Percentiles rank a stretch among this genome's conserved stretches.
Evolutionary conservation across 179 eudicot species (phyloP).

Genomic region (Spergularia azorica): DNA sequence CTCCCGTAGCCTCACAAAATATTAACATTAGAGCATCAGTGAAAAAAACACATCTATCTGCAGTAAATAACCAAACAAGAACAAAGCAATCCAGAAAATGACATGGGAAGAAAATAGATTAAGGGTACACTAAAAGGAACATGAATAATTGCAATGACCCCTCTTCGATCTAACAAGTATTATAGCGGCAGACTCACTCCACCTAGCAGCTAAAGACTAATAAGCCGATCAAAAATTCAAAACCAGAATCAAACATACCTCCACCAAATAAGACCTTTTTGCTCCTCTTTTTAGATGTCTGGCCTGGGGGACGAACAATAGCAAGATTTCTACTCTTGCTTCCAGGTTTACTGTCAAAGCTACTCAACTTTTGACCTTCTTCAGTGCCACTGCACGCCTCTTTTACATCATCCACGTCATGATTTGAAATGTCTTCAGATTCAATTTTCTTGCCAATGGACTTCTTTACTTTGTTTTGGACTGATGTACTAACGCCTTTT

Average conservation of each 20-base stretch:
- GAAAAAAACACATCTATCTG: too few relatives aligned
- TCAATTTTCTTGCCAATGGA: slow-evolving; percentile 50
- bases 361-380: slow-evolving; percentile 63
- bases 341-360: slow-evolving; percentile 48
- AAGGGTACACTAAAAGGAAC: neutral
- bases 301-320: slow-evolving; percentile 49
- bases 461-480: slow-evolving; percentile 48
- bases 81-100: neutral
- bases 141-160: neutral
- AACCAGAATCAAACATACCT: slow-evolving; percentile 47
- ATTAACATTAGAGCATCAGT: too few relatives aligned
- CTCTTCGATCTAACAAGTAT: neutral
- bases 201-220: neutral
- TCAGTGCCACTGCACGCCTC: slow-evolving; percentile 98
- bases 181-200: neutral
- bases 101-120: neutral
- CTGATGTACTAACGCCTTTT: slow-evolving; percentile 32
- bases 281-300: slow-evolving; percentile 70
- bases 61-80: too few relatives aligned
- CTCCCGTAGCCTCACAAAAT: neutral
- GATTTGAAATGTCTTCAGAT: slow-evolving; percentile 41
- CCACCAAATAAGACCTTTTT: slow-evolving; percentile 66
- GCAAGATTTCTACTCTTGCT: slow-evolving; percentile 47
- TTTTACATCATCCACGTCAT: slow-evolving; percentile 64
- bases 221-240: neutral